Base-by-base conservation (phyloP, 2,329 filamentous ascomycete genomes). In the Pseudogymnoascus sp. region DNA sequence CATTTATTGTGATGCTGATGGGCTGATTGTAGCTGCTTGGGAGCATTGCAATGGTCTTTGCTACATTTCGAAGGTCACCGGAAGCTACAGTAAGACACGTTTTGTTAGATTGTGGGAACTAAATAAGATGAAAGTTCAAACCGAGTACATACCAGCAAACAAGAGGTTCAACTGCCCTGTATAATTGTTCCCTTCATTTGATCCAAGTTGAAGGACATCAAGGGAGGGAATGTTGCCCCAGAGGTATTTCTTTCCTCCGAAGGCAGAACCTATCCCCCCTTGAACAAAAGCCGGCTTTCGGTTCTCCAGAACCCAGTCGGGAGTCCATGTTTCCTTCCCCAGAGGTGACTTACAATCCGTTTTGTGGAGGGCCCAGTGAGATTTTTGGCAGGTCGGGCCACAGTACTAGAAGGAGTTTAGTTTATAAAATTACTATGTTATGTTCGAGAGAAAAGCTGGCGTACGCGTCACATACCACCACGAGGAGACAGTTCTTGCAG, bases 191-290 rank as follows among this genome's bases (percentile, higher is more conserved):
- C 71, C 74, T 57, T 76, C 72, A 47, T 74, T 73, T 5, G 64
- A 60, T 33, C 70, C 65, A 3, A 78, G 61, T 0, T 72, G 68
- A 0, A 80, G 61, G 0, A 80, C 60, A 65, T 79, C 75, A 1
- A 77, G 17, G 0, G 78, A 76, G 15, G 78, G 77, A 10, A 76
- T 64, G 62, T 78, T 78, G 6, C 76, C 77, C 77, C 76, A 79
- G 10, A 78, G 68, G 63, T 69, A 73, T 60, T 74, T 76, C 6
- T 63, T 62, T 7, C 21, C 63, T 9, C 67, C 71, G 66, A 61
- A 33, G n/a, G 9, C 26, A 36, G 17, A 11, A 35, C 44, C n/a
- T 15, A 21, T 26, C 28, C 38, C 31, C 60, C 9, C 38, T 33
- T 21, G 7, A 21, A 40, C n/a, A 44, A 62, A 44, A n/a, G 26